Conservation (phyloP, 2,329 filamentous ascomycete genomes). For the Colletotrichum navitas region DNA sequence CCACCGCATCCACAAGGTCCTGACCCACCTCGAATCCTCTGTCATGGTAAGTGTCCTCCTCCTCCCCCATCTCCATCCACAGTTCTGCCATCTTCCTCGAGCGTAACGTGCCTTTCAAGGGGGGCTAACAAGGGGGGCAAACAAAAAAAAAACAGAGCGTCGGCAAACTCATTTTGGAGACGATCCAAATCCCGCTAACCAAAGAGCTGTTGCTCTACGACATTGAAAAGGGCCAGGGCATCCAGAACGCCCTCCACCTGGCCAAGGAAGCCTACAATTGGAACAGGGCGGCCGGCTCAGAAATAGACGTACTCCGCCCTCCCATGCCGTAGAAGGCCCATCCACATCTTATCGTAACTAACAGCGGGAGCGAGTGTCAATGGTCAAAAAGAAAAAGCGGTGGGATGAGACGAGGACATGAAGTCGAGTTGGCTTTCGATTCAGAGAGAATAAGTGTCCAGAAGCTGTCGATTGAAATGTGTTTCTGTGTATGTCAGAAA, state of each 20-base stretch:
- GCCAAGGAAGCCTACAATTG: background rate
- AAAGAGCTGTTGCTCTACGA: too few relatives aligned
- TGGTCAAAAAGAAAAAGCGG: background rate
- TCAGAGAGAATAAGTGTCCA: background rate
- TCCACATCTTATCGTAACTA: too few relatives aligned
- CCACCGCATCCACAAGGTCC: conserved; percentile 25
- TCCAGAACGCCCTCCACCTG: background rate
- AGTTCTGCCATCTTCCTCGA: background rate
- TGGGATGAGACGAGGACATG: background rate
- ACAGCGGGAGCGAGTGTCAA: background rate
- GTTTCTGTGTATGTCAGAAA: background rate
- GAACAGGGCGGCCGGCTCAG: too few relatives aligned
- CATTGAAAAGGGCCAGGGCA: background rate
- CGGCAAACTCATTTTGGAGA: background rate
- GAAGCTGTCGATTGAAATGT: background rate
- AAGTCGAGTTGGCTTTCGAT: background rate
- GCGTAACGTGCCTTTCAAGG: background rate
- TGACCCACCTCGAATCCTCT: conserved; percentile 11
- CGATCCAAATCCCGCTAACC: too few relatives aligned
- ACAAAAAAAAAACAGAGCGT: background rate
- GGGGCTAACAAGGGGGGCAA: background rate
- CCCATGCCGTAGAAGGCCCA: background rate
- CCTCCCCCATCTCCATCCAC: too few relatives aligned
- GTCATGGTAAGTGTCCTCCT: background rate
- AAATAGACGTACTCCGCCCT: too few relatives aligned